These are phyloP conservation scores for Pleurozium schreberi DNA, from an alignment of 225 moss, liverwort and hornwort genomes.

Conservation along the genomic window DNA sequence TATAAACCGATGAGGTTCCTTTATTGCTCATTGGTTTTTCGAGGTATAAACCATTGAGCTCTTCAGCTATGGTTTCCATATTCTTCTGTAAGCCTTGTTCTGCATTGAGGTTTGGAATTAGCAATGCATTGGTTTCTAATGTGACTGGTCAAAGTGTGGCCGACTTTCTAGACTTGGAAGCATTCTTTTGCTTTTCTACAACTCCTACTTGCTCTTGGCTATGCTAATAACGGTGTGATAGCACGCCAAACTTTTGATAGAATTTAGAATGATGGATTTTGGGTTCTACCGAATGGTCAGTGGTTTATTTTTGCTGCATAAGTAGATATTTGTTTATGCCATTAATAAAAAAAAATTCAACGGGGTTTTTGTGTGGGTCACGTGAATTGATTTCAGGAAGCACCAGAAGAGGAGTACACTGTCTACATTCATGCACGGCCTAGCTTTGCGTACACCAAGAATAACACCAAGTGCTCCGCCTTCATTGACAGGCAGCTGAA, in stretches of 20 bases:
- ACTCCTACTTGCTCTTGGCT: neutral
- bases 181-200: neutral
- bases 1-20: neutral
- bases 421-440: slow-evolving; percentile 50
- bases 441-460: slow-evolving; percentile 24
- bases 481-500: slow-evolving; percentile 42
- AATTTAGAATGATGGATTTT: neutral
- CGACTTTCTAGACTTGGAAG: neutral
- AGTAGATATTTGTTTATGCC: neutral
- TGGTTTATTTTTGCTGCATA: neutral
- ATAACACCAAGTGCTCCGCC: slow-evolving; percentile 40
- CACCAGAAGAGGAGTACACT: slow-evolving; percentile 1
- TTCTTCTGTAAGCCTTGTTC: neutral
- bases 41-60: neutral
- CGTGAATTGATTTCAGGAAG: neutral
- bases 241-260: neutral
- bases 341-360: neutral
- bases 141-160: neutral
- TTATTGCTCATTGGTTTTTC: neutral
- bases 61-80: neutral
- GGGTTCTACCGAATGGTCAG: neutral
- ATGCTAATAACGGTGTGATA: neutral
- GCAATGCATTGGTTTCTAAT: neutral
- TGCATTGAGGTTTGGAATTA: neutral
- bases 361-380: neutral